These are phyloP conservation scores for Cochlearia excelsa DNA, from an alignment of 345 rosid genomes.

Conservation along the genomic window DNA sequence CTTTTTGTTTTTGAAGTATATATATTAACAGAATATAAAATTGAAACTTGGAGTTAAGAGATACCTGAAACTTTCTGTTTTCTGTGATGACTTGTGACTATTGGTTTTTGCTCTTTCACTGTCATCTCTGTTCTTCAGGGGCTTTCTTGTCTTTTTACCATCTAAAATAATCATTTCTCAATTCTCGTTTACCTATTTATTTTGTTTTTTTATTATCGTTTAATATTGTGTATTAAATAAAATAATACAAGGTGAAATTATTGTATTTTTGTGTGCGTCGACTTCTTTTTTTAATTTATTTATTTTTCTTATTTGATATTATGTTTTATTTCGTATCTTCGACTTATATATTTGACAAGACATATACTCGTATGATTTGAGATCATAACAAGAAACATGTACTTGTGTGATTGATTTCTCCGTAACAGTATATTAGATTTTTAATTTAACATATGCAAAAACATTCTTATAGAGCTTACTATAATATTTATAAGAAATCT, in stretches of 20 bases:
- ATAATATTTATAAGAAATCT: too few species aligned
- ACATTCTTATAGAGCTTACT: too few species aligned
- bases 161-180: background rate
- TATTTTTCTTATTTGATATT: background rate
- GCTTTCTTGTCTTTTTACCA: slow-evolving; percentile 20
- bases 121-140: slow-evolving; percentile 16
- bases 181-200: background rate
- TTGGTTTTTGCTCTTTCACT: slow-evolving; percentile 24
- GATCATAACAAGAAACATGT: slow-evolving; percentile 29
- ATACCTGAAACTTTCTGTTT: slow-evolving; percentile 30
- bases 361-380: slow-evolving; percentile 26
- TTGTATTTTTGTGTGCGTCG: too few species aligned
- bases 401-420: slow-evolving; percentile 31
- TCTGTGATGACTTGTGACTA: slow-evolving; percentile 31
- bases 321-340: slow-evolving; percentile 11
- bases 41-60: slow-evolving; percentile 21
- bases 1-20: slow-evolving; percentile 26
- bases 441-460: too few species aligned
- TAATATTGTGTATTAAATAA: background rate
- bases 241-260: too few species aligned
- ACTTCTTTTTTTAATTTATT: background rate
- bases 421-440: background rate
- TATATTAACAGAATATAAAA: background rate
- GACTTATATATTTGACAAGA: slow-evolving; percentile 30
- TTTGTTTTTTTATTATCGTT: background rate